Evolutionary conservation across 2,329 filamentous ascomycete species (phyloP), one percentile per base, ranked within the genome.

Genomic region (Chrysoporthe deuterocubensis): DNA sequence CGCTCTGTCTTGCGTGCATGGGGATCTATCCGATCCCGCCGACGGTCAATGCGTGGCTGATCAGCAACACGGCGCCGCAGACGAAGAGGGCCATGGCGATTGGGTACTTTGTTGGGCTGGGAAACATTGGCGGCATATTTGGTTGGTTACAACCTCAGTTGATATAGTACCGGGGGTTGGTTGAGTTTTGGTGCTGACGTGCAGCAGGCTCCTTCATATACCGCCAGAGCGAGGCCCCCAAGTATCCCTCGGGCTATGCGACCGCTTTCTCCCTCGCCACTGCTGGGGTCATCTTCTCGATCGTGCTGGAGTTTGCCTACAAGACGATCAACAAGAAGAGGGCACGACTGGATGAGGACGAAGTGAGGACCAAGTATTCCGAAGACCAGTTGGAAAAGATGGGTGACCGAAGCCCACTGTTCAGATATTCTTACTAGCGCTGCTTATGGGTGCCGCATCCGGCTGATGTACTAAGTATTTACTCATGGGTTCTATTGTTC

Each of bases 1-100:
- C 88, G 0, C 87, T 85, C 0, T 91, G 92, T 74, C 81, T 93
- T 0, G 89, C 86, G 0, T 89, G 89, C 0, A 81, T 91, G 67
- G 90, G 90, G 0, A 92, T 92, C 65, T 92, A 92, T 72, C 90
- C 90, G 0, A 87, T 85, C 59, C 87, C 92, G 66, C 77, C 90
- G 1, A 71, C 76, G 3, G 91, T 88, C 0, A 88, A 92, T 48
- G 85, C 88, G 0, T 93, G 91, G 90, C 81, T 84, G 0, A 84
- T 85, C 42, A 92, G 92, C 76, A 93, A 93, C 69, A 83, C 88
- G n/a, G 90, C 75, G 0, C 77, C 77, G 1, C 72, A 76, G 0
- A 74, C 73, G 9, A 75, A 79, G 59, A 72, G 80, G n/a, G 77
- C 77, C 0, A 76, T 81, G 42, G 78, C 76, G 0, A 75, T 82